A percentile compares a stretch with the other conserved stretches of the same genome.
Conservation (phyloP, 805 yeast genomes). For the Saccharomycopsis fermentans region DNA sequence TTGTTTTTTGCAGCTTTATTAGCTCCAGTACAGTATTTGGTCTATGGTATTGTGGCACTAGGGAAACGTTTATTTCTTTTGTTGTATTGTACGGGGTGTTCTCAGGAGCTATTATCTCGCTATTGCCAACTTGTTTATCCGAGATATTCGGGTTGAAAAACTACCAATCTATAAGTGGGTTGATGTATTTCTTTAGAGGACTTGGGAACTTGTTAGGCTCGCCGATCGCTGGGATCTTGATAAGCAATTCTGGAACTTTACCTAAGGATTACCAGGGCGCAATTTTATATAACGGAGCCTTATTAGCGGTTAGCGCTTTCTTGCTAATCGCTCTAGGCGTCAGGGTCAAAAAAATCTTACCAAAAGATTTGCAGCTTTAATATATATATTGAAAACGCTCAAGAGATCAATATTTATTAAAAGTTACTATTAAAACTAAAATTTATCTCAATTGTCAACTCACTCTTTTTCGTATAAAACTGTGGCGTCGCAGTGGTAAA, state of each 20-base stretch:
- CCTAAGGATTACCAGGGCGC: constrained; percentile 23
- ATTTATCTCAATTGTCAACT: too few species aligned
- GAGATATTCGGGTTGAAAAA: constrained; percentile 27
- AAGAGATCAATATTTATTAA: too few species aligned
- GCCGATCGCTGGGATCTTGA: constrained; percentile 29
- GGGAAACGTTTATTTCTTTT: constrained; percentile 25
- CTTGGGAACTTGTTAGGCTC: constrained; percentile 28
- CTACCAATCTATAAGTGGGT: constrained; percentile 27
- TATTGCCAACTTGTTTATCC: constrained; percentile 27
- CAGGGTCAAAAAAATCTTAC: too few species aligned
- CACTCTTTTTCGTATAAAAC: too few species aligned
- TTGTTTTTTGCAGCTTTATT: constrained; percentile 29
- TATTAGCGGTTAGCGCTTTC: constrained; percentile 5
- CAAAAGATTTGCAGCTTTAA: too few species aligned
- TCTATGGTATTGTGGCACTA: constrained; percentile 28
- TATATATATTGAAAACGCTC: too few species aligned
- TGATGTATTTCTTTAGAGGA: constrained; percentile 29
- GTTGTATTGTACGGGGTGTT: constrained; percentile 28
- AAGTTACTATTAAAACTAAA: too few species aligned
- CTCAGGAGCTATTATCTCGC: constrained; percentile 28
- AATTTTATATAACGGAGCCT: constrained; percentile 25
- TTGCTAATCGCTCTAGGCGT: neutral
- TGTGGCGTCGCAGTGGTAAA: too few species aligned
- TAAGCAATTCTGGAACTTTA: constrained; percentile 16
- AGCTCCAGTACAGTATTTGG: constrained; percentile 27